Evolutionary conservation across 108 stramenopile species (phyloP).

Genomic region (Skeletonema menzelii): DNA sequence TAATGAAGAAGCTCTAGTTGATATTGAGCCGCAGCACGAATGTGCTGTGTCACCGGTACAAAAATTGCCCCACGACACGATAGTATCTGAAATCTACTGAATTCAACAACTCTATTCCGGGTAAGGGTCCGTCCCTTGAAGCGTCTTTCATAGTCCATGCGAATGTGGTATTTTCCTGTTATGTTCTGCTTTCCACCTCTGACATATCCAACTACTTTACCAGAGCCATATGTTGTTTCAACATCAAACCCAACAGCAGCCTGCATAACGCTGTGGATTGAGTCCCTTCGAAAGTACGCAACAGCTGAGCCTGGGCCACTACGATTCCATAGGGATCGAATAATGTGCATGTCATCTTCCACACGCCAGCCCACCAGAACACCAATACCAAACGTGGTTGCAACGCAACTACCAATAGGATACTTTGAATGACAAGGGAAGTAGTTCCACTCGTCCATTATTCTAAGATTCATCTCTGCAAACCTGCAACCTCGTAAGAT

Average conservation of each 20-base stretch:
- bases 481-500: constrained; percentile 78
- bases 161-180: constrained; percentile 65
- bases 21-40: constrained; percentile 75
- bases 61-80: constrained; percentile 74
- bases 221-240: constrained; percentile 62
- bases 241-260: constrained; percentile 85
- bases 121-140: constrained; percentile 31
- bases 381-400: constrained; percentile 83
- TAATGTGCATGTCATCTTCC: constrained; percentile 85
- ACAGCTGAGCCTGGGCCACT: constrained; percentile 53
- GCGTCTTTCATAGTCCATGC: constrained; percentile 28
- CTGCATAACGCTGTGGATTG: constrained; percentile 62
- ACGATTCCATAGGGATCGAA: constrained; percentile 81
- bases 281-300: constrained; percentile 60
- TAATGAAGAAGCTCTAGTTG: constrained; percentile 78
- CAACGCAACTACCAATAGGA: constrained; percentile 84
- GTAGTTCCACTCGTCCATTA: constrained; percentile 80
- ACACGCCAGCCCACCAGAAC: constrained; percentile 89
- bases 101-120: constrained; percentile 35
- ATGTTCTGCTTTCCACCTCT: constrained; percentile 57
- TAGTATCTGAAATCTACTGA: constrained; percentile 62
- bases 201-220: constrained; percentile 63
- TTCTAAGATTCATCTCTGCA: constrained; percentile 71
- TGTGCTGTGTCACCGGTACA: constrained; percentile 80
- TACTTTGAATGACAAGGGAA: constrained; percentile 83